Base-by-base conservation (phyloP, 164 flowering plant species). In the Sextonia rubra region DNA sequence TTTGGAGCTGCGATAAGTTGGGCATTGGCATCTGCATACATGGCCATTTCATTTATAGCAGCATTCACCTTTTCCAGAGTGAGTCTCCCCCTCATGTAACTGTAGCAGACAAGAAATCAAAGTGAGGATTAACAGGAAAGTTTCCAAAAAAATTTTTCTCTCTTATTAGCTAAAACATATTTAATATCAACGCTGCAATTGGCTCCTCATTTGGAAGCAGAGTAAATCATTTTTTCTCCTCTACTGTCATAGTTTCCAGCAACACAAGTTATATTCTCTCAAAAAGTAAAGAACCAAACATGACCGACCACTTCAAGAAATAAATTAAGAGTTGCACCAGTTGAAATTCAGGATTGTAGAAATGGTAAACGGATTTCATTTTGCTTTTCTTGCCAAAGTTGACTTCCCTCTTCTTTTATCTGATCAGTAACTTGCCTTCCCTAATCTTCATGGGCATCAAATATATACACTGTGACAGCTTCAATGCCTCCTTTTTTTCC, bases 61-160 rank as follows among this genome's bases (percentile, higher is more conserved):
- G 91, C 88, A 79, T 95, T 95, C 69, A 91, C 85, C 81, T 91
- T 93, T 47, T 95, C 97, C n/a, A 91, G 75, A 26, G 97, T 95
- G 56, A 93, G 89, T 76, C 99, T 85, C 64, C 97, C 97, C 81
- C 89, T 93, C 99, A 93, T 95, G 80, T 95, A 95, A 80, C 99
- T 95, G 84, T 77, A 83, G 26, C 63, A 58, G 15, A 52, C 23
- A 69, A 66, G 24, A 49, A 23, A 30, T 26, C 4, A 17, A 70
- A 30, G 27, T 60, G 73, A 56, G 37, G 55, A 61, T 47, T 47
- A 4, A 44, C 30, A 5, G 23, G 56, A 32, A 25, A 1, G 18
- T 12, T 26, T 25, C 58, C 68, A 27, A 20, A 47, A 68, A 44
- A 30, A 3, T 15, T 47, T 56, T 8, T 49, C 14, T 64, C 26